phyloP scores from a whole-genome alignment of 2,329 filamentous ascomycete genomes.

The Byssoonygena ceratinophila region DNA sequence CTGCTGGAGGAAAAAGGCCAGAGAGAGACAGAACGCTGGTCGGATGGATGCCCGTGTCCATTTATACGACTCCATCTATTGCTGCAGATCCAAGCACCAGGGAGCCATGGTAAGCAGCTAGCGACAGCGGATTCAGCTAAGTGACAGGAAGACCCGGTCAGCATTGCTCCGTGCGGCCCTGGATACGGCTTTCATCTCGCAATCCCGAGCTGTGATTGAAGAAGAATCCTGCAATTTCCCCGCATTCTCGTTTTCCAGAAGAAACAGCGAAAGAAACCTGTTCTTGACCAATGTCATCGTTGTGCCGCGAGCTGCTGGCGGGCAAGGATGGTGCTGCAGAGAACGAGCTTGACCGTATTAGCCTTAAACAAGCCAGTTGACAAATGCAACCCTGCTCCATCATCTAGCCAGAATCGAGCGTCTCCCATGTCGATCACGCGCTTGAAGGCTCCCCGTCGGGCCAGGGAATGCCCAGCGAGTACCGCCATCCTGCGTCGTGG shows the following conservation, averaged over 20 bases:
- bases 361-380: background rate
- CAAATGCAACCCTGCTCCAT: constrained; percentile 2
- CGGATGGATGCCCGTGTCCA: background rate
- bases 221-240: background rate
- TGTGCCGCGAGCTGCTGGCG: background rate
- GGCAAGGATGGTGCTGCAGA: background rate
- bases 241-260: constrained; percentile 7
- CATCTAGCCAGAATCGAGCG: background rate
- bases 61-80: background rate
- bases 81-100: background rate
- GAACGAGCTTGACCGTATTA: background rate
- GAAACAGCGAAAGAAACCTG: background rate
- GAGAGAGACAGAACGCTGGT: background rate
- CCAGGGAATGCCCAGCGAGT: background rate
- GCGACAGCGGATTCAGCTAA: background rate
- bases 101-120: background rate
- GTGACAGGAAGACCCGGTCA: background rate
- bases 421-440: background rate
- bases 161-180: background rate
- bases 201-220: background rate
- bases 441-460: background rate
- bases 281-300: background rate
- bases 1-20: background rate
- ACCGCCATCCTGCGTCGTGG: too few relatives aligned
- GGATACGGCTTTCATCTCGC: background rate